phyloP scores from a whole-genome alignment of 495 filamentous ascomycete species.

The Tuber aestivum region DNA sequence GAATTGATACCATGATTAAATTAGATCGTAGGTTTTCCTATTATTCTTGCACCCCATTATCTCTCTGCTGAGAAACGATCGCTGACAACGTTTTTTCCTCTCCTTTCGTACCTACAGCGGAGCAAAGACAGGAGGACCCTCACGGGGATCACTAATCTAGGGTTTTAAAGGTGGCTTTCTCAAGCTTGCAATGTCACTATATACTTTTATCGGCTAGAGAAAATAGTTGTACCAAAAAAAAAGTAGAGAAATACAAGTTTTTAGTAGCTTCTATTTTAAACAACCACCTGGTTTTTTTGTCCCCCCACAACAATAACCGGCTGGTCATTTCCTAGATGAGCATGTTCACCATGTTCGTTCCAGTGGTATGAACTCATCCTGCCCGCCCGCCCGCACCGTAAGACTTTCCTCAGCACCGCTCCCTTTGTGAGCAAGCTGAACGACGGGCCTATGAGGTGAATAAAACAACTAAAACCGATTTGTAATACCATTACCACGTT shows the following conservation, averaged over 20 bases:
- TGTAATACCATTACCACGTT: no score
- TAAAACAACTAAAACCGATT: no score
- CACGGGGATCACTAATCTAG: conserved; percentile 31
- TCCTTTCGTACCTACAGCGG: conserved; percentile 16
- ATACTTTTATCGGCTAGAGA: neutral
- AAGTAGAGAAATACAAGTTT: neutral
- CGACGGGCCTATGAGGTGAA: no score
- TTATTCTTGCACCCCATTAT: neutral
- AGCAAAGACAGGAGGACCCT: conserved; percentile 39
- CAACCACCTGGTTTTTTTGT: neutral
- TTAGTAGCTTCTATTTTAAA: neutral
- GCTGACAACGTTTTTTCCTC: neutral
- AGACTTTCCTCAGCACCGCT: no score
- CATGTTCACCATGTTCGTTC: neutral
- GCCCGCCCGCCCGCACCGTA: no score
- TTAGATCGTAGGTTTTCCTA: conserved; percentile 58
- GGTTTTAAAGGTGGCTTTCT: conserved; percentile 11
- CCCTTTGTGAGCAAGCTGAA: no score
- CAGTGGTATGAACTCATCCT: neutral
- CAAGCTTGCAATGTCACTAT: neutral
- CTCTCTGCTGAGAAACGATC: neutral
- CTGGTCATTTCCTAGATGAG: neutral
- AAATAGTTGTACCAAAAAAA: neutral
- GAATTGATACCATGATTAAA: conserved; percentile 98
- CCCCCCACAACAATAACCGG: neutral